Evolutionary conservation across 192 early-diverging fungal genomes (phyloP).

Genomic region (Funneliformis mosseae): DNA sequence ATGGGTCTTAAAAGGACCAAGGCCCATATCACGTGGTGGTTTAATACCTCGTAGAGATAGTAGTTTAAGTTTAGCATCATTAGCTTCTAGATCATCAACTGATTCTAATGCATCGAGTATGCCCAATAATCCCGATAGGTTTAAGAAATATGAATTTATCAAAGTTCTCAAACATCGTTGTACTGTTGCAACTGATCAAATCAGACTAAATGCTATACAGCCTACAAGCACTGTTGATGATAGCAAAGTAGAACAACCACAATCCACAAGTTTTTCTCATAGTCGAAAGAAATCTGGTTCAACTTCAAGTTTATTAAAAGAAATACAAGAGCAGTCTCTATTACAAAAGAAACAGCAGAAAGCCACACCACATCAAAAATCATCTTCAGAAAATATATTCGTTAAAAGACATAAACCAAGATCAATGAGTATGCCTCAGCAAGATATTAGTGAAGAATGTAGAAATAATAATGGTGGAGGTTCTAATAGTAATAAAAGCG

Average conservation of each 20-base stretch:
- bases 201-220: neutral
- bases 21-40: slow-evolving; percentile 29
- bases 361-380: neutral
- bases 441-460: neutral
- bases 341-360: neutral
- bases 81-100: neutral
- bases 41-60: slow-evolving; percentile 22
- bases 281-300: slow-evolving; percentile 5
- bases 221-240: neutral
- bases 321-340: neutral
- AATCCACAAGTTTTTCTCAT: neutral
- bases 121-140: slow-evolving; percentile 29
- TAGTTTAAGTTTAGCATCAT: slow-evolving; percentile 15
- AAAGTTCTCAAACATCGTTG: slow-evolving; percentile 39
- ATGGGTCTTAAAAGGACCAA: slow-evolving; percentile 47
- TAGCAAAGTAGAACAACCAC: neutral
- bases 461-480: neutral
- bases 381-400: neutral
- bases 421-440: neutral
- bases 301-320: slow-evolving; percentile 24
- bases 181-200: slow-evolving; percentile 40
- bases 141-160: slow-evolving; percentile 49
- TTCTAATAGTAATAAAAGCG: neutral
- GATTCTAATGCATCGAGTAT: slow-evolving; percentile 9
- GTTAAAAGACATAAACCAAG: neutral